Conservation (phyloP, 2,329 filamentous ascomycete genomes). For the Dactylellina cionopaga region DNA sequence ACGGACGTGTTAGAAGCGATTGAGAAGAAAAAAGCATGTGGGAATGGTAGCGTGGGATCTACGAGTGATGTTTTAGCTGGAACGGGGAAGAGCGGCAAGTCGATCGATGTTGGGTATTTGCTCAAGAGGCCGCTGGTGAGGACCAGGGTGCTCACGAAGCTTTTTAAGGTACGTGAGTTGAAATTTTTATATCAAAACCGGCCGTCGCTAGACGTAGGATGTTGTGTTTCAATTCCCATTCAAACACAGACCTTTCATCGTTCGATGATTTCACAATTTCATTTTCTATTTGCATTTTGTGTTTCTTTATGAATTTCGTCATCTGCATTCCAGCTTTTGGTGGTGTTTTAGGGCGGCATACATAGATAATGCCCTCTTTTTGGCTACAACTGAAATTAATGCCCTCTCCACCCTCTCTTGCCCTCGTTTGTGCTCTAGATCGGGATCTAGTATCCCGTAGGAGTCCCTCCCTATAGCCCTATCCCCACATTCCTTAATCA, state of each 20-base stretch:
- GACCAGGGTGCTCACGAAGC: conserved; percentile 85
- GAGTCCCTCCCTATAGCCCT: conserved; percentile 24
- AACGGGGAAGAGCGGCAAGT: conserved; percentile 69
- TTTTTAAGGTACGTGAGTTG: conserved; percentile 72
- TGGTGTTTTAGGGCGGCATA: background rate
- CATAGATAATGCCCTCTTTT: conserved; percentile 45
- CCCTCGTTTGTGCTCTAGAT: conserved; percentile 46
- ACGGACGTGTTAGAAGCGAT: conserved; percentile 64
- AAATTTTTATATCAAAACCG: conserved; percentile 24
- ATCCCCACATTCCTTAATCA: conserved; percentile 59
- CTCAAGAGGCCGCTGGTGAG: conserved; percentile 88
- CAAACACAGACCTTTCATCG: too few relatives aligned
- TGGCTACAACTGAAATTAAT: conserved; percentile 44
- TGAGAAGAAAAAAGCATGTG: conserved; percentile 46
- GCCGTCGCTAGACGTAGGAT: background rate
- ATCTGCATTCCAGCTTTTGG: background rate
- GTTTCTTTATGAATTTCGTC: background rate
- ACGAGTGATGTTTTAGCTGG: conserved; percentile 7
- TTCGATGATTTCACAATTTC: background rate
- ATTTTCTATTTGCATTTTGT: background rate
- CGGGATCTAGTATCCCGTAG: background rate
- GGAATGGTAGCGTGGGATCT: conserved; percentile 25
- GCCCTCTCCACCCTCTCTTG: conserved; percentile 43
- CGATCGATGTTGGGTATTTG: conserved; percentile 92
- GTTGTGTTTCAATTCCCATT: too few relatives aligned